phyloP scores from a whole-genome alignment of 345 rosid species.

The Bretschneidera sinensis region DNA sequence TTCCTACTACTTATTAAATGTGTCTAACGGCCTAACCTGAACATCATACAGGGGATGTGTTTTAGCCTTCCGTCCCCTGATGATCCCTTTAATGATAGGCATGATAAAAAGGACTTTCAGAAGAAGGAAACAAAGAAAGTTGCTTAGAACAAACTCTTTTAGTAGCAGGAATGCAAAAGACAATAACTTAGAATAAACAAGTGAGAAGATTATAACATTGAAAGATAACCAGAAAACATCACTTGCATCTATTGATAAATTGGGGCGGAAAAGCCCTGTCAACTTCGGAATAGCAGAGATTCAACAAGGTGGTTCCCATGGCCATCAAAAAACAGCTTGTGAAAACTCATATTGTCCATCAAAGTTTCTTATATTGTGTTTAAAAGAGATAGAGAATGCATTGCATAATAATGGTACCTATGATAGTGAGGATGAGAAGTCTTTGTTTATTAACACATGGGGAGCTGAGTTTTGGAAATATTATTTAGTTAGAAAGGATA shows the following conservation, averaged over 20 bases:
- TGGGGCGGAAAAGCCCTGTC: neutral
- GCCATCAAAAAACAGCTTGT: conserved; percentile 15
- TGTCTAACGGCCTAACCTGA: conserved; percentile 1
- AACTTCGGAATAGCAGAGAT: conserved; percentile 4
- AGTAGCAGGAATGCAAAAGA: conserved; percentile 4
- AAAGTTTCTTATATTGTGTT: conserved; percentile 56
- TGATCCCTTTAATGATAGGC: conserved; percentile 72
- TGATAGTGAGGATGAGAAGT: conserved; percentile 28
- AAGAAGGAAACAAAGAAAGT: conserved; percentile 26
- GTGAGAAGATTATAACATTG: conserved; percentile 1
- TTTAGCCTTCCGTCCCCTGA: conserved; percentile 78
- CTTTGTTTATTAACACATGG: conserved; percentile 61
- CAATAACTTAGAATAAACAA: conserved; percentile 12
- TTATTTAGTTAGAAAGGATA: conserved; percentile 45
- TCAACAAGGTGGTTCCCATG: conserved; percentile 14
- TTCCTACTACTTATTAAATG: conserved; percentile 1
- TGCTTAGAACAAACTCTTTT: conserved; percentile 13
- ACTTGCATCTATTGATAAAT: conserved; percentile 2
- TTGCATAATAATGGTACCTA: conserved; percentile 30
- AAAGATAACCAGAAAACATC: conserved; percentile 24
- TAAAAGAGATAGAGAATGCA: conserved; percentile 52
- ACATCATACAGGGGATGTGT: conserved; percentile 72
- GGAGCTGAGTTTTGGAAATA: conserved; percentile 81
- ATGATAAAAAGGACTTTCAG: conserved; percentile 31
- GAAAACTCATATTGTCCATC: conserved; percentile 39